These are phyloP conservation scores for Cladosporium colombiae DNA, from an alignment of 2,329 filamentous ascomycete species.

Conservation along the genomic window DNA sequence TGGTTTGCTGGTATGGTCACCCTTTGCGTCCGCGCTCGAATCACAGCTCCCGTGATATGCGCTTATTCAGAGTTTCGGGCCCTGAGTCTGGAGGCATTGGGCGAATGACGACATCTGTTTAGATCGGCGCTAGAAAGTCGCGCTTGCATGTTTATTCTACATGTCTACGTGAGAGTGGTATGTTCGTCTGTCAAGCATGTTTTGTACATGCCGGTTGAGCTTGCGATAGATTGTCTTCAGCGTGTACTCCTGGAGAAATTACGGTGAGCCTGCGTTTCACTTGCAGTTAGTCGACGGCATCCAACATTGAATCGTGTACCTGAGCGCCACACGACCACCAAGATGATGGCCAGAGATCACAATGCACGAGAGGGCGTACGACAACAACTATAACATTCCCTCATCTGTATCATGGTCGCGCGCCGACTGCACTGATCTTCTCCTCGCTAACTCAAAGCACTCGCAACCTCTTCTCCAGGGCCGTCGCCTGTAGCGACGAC, in stretches of 20 bases:
- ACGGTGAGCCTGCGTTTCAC: neutral
- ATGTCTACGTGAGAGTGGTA: neutral
- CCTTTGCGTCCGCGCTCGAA: neutral
- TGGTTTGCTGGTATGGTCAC: neutral
- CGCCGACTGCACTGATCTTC: neutral
- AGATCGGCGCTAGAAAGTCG: constrained; percentile 1
- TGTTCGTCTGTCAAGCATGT: neutral
- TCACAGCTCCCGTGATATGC: neutral
- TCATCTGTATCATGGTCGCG: neutral
- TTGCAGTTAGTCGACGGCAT: neutral
- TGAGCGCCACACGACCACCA: neutral
- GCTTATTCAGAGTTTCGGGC: neutral
- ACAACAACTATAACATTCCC: neutral
- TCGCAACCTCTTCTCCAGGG: constrained; percentile 18
- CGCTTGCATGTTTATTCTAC: neutral
- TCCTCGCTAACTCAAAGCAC: neutral
- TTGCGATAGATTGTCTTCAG: neutral
- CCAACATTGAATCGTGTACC: neutral
- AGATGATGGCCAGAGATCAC: neutral
- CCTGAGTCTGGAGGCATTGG: neutral
- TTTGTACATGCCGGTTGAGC: neutral
- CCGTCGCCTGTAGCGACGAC: constrained; percentile 57
- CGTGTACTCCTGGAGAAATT: neutral
- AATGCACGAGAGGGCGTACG: neutral
- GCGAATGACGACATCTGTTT: constrained; percentile 13